Conservation (phyloP, 306 rosid species). For the Lithocarpus polystachyus region DNA sequence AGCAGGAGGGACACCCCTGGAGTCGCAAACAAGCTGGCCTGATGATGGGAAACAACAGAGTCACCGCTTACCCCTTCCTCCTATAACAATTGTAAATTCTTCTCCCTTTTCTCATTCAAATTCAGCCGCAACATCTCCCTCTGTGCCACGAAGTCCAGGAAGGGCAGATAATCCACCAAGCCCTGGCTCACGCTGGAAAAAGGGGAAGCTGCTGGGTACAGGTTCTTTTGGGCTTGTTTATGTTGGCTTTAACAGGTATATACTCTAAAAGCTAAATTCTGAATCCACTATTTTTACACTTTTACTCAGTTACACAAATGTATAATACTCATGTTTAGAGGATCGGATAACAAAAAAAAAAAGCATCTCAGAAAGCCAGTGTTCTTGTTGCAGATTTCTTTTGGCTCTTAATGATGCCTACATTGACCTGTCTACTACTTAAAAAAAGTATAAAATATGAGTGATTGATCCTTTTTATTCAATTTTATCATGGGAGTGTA, state of each 20-base stretch:
- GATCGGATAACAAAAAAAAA: neutral
- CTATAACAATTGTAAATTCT: slow-evolving; percentile 55
- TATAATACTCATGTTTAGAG: neutral
- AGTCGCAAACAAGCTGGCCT: slow-evolving; percentile 67
- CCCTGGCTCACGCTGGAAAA: slow-evolving; percentile 95
- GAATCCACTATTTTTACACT: neutral
- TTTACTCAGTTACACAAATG: neutral
- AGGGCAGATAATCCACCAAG: slow-evolving; percentile 87
- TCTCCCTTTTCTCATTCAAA: slow-evolving; percentile 82
- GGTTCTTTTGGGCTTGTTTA: slow-evolving; percentile 99
- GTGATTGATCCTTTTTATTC: neutral
- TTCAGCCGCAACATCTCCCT: slow-evolving; percentile 95
- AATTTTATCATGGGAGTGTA: neutral
- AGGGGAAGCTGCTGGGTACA: slow-evolving; percentile 89
- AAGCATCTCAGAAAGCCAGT: neutral
- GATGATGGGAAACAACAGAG: slow-evolving; percentile 89
- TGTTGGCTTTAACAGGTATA: slow-evolving; percentile 87
- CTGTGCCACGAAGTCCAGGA: slow-evolving; percentile 98
- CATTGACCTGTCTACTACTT: neutral
- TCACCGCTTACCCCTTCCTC: slow-evolving; percentile 98
- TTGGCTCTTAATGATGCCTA: neutral
- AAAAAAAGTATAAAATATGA: neutral
- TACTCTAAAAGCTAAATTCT: slow-evolving; percentile 13
- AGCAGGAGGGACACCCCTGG: slow-evolving; percentile 65
- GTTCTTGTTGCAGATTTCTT: neutral